Base-by-base conservation (phyloP, 2,329 filamentous ascomycete species). In the Ophiostoma pallidulum region DNA sequence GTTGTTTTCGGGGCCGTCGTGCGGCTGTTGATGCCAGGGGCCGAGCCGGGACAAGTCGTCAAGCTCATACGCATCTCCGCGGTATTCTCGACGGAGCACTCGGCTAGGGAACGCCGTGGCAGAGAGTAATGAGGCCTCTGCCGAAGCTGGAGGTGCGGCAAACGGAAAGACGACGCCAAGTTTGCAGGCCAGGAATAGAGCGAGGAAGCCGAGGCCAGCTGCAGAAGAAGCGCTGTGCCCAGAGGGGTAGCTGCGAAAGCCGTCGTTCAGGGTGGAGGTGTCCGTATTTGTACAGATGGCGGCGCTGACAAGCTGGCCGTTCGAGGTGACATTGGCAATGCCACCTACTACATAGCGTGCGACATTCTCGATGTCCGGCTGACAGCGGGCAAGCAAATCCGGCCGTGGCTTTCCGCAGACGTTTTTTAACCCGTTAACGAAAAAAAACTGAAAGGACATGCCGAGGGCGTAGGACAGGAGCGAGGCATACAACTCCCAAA, bases 401-500 rank as follows among this genome's bases (percentile, higher is more conserved):
- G 77, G 77, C 6, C 77, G 68, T 14, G 89, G 90, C 54, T 87
- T 84, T 65, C 92, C 97, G 42, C 91, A 82, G 18, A 83, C 78
- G 59, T 83, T 87, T 74, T 96, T 96, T 73, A 94, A 80, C 43
- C 84, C 86, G 57, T 87, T 81, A 1, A 89, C 91, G 57, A 94
- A 80, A 64, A 92, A 80, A 69, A 85, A 94, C 4, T 84, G 76
- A 2, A 78, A 72, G 3, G 82, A 79, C 9, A 88, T 69, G 3
- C 85, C 79, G 16, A 95, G 70, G 1, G 73, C 86, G 3, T 95
- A 73, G 0, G 90, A 90, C 58, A 95, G 78, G 79, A 84, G 87
- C 50, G 86, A 89, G 2, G 80, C 80, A 61, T 96, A 88, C 62
- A 86, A 80, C 64, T 96, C 90, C 89, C 91, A 96, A 1, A 95